Base-by-base conservation (phyloP, 257 asterid genomes). In the Solanum chmielewskii region DNA sequence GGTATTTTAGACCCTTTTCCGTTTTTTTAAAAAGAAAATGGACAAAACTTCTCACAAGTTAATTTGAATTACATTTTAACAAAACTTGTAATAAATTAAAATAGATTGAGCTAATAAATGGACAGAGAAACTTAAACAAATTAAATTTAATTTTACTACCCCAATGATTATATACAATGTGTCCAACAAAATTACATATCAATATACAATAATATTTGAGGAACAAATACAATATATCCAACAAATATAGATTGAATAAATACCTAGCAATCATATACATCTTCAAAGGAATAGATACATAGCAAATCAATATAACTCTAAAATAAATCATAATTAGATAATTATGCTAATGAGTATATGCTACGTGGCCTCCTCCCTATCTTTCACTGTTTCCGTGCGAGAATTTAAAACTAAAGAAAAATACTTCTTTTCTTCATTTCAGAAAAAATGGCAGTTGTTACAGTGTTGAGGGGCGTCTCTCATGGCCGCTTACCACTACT, bases 381-480 rank as follows among this genome's bases (percentile, higher is more conserved):
- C 69, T 81, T 81, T 81, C 69, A 81, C 31, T 47, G 44, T 78
- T 78, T 27, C 41, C 21, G 35, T 77, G 66, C 27, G 23, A 78
- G 3, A 78, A 23, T 39, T 35, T 75, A 9, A 25, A 45, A 44
- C 62, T 7, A 44, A 44, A 20, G 27, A 69, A 64, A 64, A 64
- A 25, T 64, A 0, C 71, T 25, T 64, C 37, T 25, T 66, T 66
- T 12, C 5, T 76, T n/a, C 35, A 12, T 44, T 41, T 41, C 18
- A 42, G 73, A n/a, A 56, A 56, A 60, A 88, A 93, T 96, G 97
- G 92, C 94, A 16, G 90, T 90, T 83, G 92, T 96, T 86, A 85
- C 98, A 41, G 96, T 88, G 89, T 59, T 94, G 69, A 92, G 94
- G 85, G 92, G 95, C 87, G 89, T 91, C 33, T 87, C 89, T 47